These are phyloP conservation scores for Byssoonygena ceratinophila DNA, from an alignment of 2,329 filamentous ascomycete species.

Conservation along the genomic window DNA sequence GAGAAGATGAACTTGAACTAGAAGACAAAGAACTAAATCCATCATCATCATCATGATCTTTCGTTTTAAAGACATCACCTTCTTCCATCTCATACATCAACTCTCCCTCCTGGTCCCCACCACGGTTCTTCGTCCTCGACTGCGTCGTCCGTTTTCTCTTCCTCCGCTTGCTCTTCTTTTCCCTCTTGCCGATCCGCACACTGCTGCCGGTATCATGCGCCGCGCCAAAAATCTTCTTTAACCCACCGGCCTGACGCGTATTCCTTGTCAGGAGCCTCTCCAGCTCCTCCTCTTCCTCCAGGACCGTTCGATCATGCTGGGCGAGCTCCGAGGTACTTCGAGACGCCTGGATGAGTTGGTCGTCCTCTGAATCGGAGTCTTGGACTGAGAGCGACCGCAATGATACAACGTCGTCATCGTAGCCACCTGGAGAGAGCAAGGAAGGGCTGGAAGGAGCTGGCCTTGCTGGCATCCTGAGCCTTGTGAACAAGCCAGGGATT, in stretches of 20 bases:
- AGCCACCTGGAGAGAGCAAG: constrained; percentile 53
- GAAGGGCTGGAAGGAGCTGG: constrained; percentile 28
- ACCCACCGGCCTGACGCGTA: constrained; percentile 26
- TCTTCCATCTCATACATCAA: constrained; percentile 89
- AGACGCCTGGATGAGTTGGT: constrained; percentile 54
- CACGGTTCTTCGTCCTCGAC: constrained; percentile 20
- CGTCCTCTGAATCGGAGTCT: constrained; percentile 66
- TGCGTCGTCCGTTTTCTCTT: constrained; percentile 32
- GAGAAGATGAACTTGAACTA: constrained; percentile 46
- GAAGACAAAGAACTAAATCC: constrained; percentile 54
- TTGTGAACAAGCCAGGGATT: background rate
- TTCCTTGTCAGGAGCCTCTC: constrained; percentile 35
- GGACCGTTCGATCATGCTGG: constrained; percentile 57
- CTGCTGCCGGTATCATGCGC: constrained; percentile 34
- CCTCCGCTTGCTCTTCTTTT: constrained; percentile 45
- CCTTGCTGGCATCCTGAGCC: constrained; percentile 14
- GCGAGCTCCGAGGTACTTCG: constrained; percentile 60
- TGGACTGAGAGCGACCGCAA: constrained; percentile 54
- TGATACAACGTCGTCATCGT: constrained; percentile 60
- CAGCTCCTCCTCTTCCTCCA: constrained; percentile 62
- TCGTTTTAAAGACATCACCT: constrained; percentile 48
- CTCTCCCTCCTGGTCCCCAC: constrained; percentile 41
- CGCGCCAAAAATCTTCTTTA: constrained; percentile 34
- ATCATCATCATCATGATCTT: constrained; percentile 44
- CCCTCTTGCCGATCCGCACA: constrained; percentile 41